Conservation (phyloP, 176 grass and related monocot species). For the Rhipidocladum racemiflorum region DNA sequence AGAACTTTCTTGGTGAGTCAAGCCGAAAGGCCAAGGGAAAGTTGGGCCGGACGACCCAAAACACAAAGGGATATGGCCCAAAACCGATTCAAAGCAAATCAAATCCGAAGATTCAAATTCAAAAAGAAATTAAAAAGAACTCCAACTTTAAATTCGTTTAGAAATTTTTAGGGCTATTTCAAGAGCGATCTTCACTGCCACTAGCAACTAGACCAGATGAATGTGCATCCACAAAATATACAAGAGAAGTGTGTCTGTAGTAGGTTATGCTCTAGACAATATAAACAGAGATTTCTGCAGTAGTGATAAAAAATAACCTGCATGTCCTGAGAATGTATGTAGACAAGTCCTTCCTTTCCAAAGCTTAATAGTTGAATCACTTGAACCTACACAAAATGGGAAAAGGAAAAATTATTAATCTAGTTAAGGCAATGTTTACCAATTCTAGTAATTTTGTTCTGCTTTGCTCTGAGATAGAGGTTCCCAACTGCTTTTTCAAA, state of each 20-base stretch:
- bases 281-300: neutral
- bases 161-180: too few species aligned
- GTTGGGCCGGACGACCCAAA: too few species aligned
- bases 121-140: too few species aligned
- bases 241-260: constrained; percentile 79
- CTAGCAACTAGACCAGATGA: constrained; percentile 91
- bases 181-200: constrained; percentile 84
- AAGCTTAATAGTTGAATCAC: constrained; percentile 89
- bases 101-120: too few species aligned
- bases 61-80: too few species aligned
- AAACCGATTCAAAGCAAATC: too few species aligned
- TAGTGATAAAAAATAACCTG: constrained; percentile 55
- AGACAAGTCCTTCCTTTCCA: constrained; percentile 96
- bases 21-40: too few species aligned
- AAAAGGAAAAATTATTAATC: neutral
- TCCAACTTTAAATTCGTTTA: too few species aligned
- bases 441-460: neutral
- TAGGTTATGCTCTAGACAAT: neutral
- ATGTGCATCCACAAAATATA: constrained; percentile 91
- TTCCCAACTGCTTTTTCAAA: neutral
- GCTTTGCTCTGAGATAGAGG: neutral
- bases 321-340: constrained; percentile 89
- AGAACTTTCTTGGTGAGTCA: too few species aligned
- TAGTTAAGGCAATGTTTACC: neutral
- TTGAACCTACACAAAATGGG: constrained; percentile 62